phyloP scores from a whole-genome alignment of 129 eudicot genomes.

The Pittosporum tobira region DNA sequence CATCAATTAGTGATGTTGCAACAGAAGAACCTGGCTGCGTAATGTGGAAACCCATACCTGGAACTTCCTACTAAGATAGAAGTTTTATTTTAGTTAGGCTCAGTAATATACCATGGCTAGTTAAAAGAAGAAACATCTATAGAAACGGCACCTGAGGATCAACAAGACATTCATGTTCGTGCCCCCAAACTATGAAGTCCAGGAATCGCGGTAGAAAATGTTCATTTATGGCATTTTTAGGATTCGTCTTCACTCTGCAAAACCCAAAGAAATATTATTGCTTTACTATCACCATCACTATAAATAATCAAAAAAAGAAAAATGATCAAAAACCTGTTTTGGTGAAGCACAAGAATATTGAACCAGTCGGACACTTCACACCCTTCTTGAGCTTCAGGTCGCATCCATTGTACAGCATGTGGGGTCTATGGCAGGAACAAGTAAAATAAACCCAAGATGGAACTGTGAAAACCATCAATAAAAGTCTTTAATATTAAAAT shows the following conservation, averaged over 20 bases:
- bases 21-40: constrained; percentile 99
- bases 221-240: constrained; percentile 97
- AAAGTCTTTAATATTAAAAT: neutral
- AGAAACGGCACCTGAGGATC: constrained; percentile 75
- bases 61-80: constrained; percentile 62
- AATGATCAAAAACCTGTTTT: constrained; percentile 77
- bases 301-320: constrained; percentile 1
- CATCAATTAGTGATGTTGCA: constrained; percentile 92
- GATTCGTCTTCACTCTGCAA: constrained; percentile 89
- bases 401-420: constrained; percentile 99
- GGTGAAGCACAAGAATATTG: constrained; percentile 91
- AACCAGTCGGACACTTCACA: constrained; percentile 97
- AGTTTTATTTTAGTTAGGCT: constrained; percentile 15
- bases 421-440: constrained; percentile 62
- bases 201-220: constrained; percentile 91
- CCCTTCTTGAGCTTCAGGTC: constrained; percentile 87
- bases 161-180: constrained; percentile 97
- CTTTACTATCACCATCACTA: no score
- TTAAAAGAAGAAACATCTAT: neutral
- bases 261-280: constrained; percentile 3
- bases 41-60: constrained; percentile 99
- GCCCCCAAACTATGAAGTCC: constrained; percentile 98
- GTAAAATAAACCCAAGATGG: constrained; percentile 5
- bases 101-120: neutral
- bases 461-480: neutral